A percentile compares a stretch with the other conserved stretches of the same genome.
Conservation (phyloP, 1,284 basidiomycete genomes). For the Cystobasidiaceae sp. region DNA sequence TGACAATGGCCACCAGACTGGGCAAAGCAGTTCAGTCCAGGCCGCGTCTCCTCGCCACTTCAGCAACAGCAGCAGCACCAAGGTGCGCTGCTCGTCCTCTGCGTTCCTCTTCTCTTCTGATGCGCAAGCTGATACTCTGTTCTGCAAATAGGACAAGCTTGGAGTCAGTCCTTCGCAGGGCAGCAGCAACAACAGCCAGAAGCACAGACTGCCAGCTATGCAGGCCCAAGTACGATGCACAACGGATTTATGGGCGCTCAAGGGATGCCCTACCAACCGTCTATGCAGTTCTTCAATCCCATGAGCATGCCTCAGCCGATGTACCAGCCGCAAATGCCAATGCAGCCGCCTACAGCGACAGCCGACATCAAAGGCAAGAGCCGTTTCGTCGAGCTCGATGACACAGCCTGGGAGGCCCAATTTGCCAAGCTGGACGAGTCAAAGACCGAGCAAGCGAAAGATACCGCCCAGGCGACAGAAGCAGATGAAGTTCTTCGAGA, state of each 20-base stretch:
- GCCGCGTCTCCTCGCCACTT: not conserved
- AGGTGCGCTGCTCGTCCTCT: too few relatives aligned
- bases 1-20: not conserved
- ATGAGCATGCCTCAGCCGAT: slow-evolving; percentile 2
- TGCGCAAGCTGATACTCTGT: not conserved
- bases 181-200: not conserved
- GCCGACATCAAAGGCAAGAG: slow-evolving; percentile 36
- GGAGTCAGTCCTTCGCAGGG: slow-evolving; percentile 1
- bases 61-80: not conserved
- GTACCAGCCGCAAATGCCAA: not conserved
- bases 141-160: not conserved
- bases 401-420: slow-evolving; percentile 74
- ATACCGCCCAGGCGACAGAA: slow-evolving; percentile 30
- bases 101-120: not conserved
- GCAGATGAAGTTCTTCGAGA: slow-evolving; percentile 53
- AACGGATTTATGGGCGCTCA: too few relatives aligned
- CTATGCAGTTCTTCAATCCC: slow-evolving; percentile 3
- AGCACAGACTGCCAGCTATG: not conserved
- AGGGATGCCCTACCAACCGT: not conserved
- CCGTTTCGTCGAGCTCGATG: slow-evolving; percentile 44
- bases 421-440: slow-evolving; percentile 61
- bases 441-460: not conserved
- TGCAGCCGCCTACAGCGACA: not conserved
- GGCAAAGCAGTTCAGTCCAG: slow-evolving; percentile 8
- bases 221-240: too few relatives aligned